Evolutionary conservation across 768 basidiomycete genomes (phyloP).

Genomic region (Kondoa malvinella): DNA sequence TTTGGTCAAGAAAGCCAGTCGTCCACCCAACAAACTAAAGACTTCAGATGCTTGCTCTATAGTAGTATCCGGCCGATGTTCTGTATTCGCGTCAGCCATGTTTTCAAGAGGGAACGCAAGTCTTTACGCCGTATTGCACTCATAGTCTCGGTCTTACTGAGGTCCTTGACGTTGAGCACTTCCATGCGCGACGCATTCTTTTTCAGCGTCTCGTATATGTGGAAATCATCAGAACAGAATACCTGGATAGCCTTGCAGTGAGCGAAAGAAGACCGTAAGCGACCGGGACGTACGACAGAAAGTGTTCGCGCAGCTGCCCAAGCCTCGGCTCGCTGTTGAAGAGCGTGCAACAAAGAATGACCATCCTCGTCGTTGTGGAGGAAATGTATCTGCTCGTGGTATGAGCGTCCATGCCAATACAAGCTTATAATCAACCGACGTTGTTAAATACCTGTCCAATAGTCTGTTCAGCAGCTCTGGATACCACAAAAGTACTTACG

Average conservation of each 20-base stretch:
- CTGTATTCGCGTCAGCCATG: too few relatives aligned
- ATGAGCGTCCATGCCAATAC: constrained; percentile 33
- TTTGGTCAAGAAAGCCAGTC: constrained; percentile 59
- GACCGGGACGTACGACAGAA: too few relatives aligned
- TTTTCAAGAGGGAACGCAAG: too few relatives aligned
- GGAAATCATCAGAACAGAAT: constrained; percentile 76
- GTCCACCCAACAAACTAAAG: constrained; percentile 47
- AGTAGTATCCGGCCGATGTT: constrained; percentile 38
- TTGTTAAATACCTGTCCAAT: constrained; percentile 69
- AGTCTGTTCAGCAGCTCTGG: constrained; percentile 38
- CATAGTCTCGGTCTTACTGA: constrained; percentile 44
- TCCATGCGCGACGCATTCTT: constrained; percentile 60
- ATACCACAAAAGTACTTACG: not conserved
- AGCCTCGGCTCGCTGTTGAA: constrained; percentile 71
- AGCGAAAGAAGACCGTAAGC: too few relatives aligned
- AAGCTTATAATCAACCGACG: constrained; percentile 39
- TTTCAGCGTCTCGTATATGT: constrained; percentile 55
- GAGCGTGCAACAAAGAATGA: constrained; percentile 57
- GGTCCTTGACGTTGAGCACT: constrained; percentile 56
- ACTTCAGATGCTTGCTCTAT: constrained; percentile 38
- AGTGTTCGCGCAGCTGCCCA: too few relatives aligned
- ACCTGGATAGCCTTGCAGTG: too few relatives aligned
- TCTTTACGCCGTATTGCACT: constrained; percentile 44
- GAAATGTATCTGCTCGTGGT: not conserved
- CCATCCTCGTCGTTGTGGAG: constrained; percentile 49